A percentile compares a stretch with the other conserved stretches of the same genome.
phyloP scores from a whole-genome alignment of 768 basidiomycete genomes.

The Termitomyces eurrhizus region DNA sequence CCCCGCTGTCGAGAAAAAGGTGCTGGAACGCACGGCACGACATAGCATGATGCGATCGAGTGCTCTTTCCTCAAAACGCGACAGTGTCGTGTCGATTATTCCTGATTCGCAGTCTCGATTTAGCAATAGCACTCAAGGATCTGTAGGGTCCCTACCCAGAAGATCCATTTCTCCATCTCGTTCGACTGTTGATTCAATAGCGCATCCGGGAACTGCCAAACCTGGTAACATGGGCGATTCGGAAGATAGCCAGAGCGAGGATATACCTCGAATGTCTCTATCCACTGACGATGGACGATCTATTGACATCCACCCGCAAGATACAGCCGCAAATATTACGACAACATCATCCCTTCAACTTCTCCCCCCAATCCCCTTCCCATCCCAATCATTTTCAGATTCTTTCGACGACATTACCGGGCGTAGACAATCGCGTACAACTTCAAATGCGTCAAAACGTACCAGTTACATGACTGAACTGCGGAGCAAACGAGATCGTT shows the following conservation, averaged over 20 bases:
- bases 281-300: constrained; percentile 71
- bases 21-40: constrained; percentile 81
- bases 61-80: constrained; percentile 33
- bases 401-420: constrained; percentile 59
- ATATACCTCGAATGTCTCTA: constrained; percentile 69
- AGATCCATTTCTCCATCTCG: constrained; percentile 41
- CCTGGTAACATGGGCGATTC: constrained; percentile 17
- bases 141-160: constrained; percentile 43
- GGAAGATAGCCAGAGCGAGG: constrained; percentile 28
- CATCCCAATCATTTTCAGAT: constrained; percentile 62
- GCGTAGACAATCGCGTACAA: constrained; percentile 36
- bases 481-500: constrained; percentile 76
- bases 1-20: constrained; percentile 89
- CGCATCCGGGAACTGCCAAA: constrained; percentile 38
- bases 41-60: constrained; percentile 72
- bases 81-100: constrained; percentile 49
- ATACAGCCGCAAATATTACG: constrained; percentile 21
- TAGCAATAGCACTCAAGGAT: constrained; percentile 59
- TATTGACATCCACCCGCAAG: constrained; percentile 55
- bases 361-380: constrained; percentile 76
- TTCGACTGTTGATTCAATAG: constrained; percentile 45
- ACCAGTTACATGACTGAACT: constrained; percentile 82
- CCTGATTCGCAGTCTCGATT: constrained; percentile 51
- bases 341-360: constrained; percentile 46
- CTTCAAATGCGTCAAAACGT: constrained; percentile 55